A percentile compares a stretch with the other conserved stretches of the same genome.
Conservation (phyloP, 2,329 filamentous ascomycete species). For the Phialophora tarda region DNA sequence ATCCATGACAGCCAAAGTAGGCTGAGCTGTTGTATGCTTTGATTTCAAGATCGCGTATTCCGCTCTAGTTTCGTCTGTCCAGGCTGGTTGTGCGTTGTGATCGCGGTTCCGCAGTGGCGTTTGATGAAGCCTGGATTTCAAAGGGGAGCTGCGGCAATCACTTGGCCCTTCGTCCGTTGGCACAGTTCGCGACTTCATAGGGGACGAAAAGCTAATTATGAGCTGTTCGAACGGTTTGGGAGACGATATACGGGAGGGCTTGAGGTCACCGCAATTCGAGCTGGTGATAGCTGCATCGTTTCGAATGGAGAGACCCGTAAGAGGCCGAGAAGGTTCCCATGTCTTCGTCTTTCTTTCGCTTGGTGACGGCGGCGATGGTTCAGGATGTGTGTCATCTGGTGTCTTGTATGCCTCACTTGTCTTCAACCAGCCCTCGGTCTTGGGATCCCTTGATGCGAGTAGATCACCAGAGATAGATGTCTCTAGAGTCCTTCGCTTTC, state of each 20-base stretch:
- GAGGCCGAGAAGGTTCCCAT: not conserved
- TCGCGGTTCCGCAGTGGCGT: not conserved
- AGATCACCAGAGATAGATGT: not conserved
- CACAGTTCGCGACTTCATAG: not conserved
- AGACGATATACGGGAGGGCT: not conserved
- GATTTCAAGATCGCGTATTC: conserved; percentile 14
- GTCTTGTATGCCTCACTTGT: conserved; percentile 9
- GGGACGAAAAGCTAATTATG: not conserved
- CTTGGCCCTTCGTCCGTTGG: not conserved
- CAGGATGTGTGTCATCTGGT: not conserved
- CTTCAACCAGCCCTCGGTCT: conserved; percentile 33
- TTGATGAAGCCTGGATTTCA: not conserved
- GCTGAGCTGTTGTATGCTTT: not conserved
- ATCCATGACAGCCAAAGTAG: not conserved
- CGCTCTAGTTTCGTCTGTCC: not conserved
- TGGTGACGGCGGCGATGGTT: conserved; percentile 4
- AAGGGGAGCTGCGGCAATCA: not conserved
- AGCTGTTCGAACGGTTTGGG: not conserved
- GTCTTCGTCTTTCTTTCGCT: conserved; percentile 5
- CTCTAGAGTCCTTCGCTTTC: too few species aligned
- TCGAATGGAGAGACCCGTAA: not conserved
- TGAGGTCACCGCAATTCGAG: not conserved
- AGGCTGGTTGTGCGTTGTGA: not conserved
- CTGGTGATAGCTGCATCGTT: not conserved
- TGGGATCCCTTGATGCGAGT: conserved; percentile 8